phyloP scores from a whole-genome alignment of 2,329 filamentous ascomycete species.

The Gyromitra esculenta region DNA sequence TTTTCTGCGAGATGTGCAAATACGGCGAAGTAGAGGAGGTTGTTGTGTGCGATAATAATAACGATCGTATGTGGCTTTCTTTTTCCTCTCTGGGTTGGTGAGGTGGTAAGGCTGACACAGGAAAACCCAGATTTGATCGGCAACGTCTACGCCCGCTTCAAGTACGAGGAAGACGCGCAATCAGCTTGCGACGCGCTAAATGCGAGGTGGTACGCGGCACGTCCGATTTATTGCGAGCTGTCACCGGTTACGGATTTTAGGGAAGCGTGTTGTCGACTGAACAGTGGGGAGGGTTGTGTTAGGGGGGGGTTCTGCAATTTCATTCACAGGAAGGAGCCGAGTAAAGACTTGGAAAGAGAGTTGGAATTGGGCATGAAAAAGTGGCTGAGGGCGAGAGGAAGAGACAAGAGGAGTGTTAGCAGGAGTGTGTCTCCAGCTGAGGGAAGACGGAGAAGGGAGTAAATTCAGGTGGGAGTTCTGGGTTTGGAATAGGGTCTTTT shows the following conservation, averaged over 20 bases:
- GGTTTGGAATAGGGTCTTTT: constrained; percentile 31
- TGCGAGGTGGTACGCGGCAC: constrained; percentile 92
- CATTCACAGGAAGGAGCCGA: constrained; percentile 96
- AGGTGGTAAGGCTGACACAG: constrained; percentile 8
- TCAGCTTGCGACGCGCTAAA: constrained; percentile 94
- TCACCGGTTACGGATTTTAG: constrained; percentile 97
- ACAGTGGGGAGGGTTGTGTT: constrained; percentile 93
- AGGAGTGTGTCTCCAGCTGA: constrained; percentile 50
- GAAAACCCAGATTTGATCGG: constrained; percentile 80
- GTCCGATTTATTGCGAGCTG: constrained; percentile 97
- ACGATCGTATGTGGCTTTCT: constrained; percentile 76
- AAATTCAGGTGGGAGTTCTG: constrained; percentile 34
- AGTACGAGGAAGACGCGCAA: constrained; percentile 97
- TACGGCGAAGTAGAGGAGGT: constrained; percentile 98
- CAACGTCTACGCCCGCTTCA: constrained; percentile 99
- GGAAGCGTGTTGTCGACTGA: constrained; percentile 94
- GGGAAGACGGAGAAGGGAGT: constrained; percentile 49
- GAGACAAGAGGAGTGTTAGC: constrained; percentile 82
- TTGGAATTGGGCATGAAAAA: constrained; percentile 91
- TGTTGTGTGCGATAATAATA: constrained; percentile 99
- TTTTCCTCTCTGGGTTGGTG: not conserved
- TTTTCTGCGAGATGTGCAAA: constrained; percentile 99
- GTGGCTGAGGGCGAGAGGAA: constrained; percentile 86
- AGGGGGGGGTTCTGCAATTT: constrained; percentile 99
- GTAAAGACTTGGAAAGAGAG: constrained; percentile 86